A percentile compares a stretch with the other conserved stretches of the same genome.
Evolutionary conservation across 768 basidiomycete species (phyloP).

Genomic region (Tephrocybe sp.): DNA sequence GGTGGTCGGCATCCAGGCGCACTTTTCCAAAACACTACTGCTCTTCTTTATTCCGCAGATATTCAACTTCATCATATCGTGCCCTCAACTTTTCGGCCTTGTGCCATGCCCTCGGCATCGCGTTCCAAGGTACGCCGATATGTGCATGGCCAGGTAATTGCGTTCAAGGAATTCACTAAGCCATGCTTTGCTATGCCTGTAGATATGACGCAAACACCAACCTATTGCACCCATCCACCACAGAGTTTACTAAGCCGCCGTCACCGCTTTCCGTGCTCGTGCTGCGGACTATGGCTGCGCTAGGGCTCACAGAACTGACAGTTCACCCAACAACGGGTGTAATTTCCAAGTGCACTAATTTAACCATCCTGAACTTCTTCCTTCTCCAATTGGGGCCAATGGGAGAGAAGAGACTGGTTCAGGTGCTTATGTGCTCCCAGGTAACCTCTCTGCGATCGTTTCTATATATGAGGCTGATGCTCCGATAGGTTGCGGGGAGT

Average conservation of each 20-base stretch:
- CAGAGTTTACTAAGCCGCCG: constrained; percentile 57
- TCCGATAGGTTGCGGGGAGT: constrained; percentile 66
- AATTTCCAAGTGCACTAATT: constrained; percentile 76
- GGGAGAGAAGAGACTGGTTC: constrained; percentile 78
- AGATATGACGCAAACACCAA: constrained; percentile 78
- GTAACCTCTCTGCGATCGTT: constrained; percentile 29
- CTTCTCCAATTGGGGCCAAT: constrained; percentile 80
- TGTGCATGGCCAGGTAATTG: constrained; percentile 1
- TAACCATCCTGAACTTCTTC: constrained; percentile 88
- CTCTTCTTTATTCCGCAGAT: constrained; percentile 98
- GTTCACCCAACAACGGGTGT: constrained; percentile 49
- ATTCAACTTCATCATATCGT: constrained; percentile 94
- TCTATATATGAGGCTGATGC: not conserved
- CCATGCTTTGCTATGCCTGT: not conserved
- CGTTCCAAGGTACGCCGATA: constrained; percentile 68
- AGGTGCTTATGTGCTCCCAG: constrained; percentile 72
- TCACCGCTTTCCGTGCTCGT: constrained; percentile 49
- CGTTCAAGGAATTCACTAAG: not conserved
- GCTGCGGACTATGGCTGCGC: constrained; percentile 54
- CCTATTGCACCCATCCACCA: constrained; percentile 74
- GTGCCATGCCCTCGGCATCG: constrained; percentile 94
- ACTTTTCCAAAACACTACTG: constrained; percentile 94
- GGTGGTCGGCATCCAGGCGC: constrained; percentile 94
- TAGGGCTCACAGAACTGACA: constrained; percentile 69
- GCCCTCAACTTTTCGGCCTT: constrained; percentile 91